phyloP scores from a whole-genome alignment of 768 basidiomycete species.

The Lactifluus hygrophoroides region DNA sequence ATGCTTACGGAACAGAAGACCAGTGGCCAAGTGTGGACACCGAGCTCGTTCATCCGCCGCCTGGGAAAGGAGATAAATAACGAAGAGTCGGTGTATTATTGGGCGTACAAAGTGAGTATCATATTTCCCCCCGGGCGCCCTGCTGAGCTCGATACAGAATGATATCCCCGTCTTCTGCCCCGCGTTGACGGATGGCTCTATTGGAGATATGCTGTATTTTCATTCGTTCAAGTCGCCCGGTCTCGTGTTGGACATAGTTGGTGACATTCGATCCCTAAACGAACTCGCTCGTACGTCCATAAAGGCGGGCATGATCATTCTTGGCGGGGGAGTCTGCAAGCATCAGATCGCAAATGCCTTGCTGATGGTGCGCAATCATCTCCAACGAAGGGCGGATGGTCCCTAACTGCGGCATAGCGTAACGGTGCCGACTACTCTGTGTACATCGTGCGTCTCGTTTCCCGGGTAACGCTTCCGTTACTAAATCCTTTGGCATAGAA shows the following conservation, averaged over 20 bases:
- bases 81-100: constrained; percentile 97
- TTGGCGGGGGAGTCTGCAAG: constrained; percentile 97
- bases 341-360: constrained; percentile 99
- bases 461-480: background rate
- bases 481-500: constrained; percentile 43
- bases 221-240: constrained; percentile 88
- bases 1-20: constrained; percentile 86
- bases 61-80: constrained; percentile 97
- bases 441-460: constrained; percentile 63
- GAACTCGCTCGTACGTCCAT: constrained; percentile 79
- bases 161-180: constrained; percentile 98
- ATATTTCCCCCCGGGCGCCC: constrained; percentile 17
- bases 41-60: constrained; percentile 86
- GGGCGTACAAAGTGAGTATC: constrained; percentile 91
- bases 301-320: constrained; percentile 96
- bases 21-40: constrained; percentile 71
- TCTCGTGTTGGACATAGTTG: constrained; percentile 86
- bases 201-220: constrained; percentile 99
- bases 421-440: constrained; percentile 98
- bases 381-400: constrained; percentile 9
- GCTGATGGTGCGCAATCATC: constrained; percentile 62
- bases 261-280: constrained; percentile 87
- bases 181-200: constrained; percentile 93
- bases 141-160: constrained; percentile 52
- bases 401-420: constrained; percentile 42